A percentile compares a stretch with the other conserved stretches of the same genome.
These are phyloP conservation scores for Phytophthora litchii DNA, from an alignment of 352 stramenopile genomes.

Conservation along the genomic window DNA sequence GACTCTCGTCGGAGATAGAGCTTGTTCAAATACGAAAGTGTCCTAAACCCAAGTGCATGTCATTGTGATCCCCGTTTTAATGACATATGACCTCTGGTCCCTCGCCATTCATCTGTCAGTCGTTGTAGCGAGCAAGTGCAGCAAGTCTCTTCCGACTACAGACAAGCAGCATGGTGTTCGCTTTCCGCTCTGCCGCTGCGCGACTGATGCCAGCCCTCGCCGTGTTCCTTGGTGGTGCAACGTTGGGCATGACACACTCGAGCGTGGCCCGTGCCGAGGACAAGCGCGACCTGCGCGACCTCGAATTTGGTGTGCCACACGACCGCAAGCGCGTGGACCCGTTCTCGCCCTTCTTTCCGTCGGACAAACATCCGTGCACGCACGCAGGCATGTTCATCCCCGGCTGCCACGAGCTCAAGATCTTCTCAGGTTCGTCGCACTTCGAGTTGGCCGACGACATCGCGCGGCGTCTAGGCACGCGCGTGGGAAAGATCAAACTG, in stretches of 20 bases:
- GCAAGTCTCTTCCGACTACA: constrained; percentile 1
- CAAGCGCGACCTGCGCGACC: constrained; percentile 82
- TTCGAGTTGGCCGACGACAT: constrained; percentile 92
- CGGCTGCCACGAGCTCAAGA: constrained; percentile 93
- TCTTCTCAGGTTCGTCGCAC: constrained; percentile 93
- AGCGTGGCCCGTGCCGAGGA: constrained; percentile 50
- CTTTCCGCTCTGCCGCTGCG: constrained; percentile 49
- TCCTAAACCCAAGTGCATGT: not conserved
- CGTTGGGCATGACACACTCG: constrained; percentile 49
- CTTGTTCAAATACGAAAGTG: not conserved
- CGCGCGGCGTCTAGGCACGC: constrained; percentile 83
- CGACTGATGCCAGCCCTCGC: constrained; percentile 51
- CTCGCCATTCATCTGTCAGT: constrained; percentile 29
- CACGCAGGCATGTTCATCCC: constrained; percentile 92
- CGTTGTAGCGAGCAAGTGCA: constrained; percentile 14
- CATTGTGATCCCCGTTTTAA: not conserved
- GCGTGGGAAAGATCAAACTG: constrained; percentile 89
- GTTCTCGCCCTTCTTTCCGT: constrained; percentile 90
- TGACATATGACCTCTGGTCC: not conserved
- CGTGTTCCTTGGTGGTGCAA: constrained; percentile 61
- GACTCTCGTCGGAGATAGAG: no score
- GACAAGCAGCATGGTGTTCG: constrained; percentile 68
- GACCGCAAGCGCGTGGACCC: constrained; percentile 90
- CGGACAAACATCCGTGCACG: constrained; percentile 91
- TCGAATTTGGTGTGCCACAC: constrained; percentile 85